Evolutionary conservation across 2,329 filamentous ascomycete species (phyloP).

Genomic region (Aspergillus felis): DNA sequence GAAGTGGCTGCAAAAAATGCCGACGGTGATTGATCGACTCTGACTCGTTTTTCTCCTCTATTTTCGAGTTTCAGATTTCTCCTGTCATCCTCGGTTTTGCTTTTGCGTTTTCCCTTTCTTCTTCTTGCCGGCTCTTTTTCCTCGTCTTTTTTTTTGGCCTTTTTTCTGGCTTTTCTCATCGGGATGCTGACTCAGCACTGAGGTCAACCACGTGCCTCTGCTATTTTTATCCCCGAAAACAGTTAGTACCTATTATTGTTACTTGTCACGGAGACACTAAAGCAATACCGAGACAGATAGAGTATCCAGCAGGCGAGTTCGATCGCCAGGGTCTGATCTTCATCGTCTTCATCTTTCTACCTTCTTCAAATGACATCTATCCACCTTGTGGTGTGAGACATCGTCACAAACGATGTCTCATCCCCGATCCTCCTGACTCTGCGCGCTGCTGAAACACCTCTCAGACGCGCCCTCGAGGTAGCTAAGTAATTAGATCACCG

Average conservation of each 20-base stretch:
- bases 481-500: neutral
- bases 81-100: neutral
- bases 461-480: neutral
- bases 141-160: neutral
- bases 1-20: neutral
- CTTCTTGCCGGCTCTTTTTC: neutral
- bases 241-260: too few relatives aligned
- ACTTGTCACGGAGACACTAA: too few relatives aligned
- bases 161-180: too few relatives aligned
- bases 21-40: neutral
- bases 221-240: slow-evolving; percentile 11
- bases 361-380: neutral
- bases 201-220: slow-evolving; percentile 13
- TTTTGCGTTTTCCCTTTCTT: neutral
- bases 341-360: neutral
- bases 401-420: neutral
- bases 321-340: neutral
- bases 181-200: slow-evolving; percentile 1
- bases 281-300: too few relatives aligned
- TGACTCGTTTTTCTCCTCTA: neutral
- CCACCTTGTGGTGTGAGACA: neutral
- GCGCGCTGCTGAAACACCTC: neutral
- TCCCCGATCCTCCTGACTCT: neutral
- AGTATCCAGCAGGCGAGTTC: neutral
- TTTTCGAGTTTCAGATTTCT: neutral